phyloP scores from a whole-genome alignment of 2,329 filamentous ascomycete genomes.

The Claviceps cyperi region DNA sequence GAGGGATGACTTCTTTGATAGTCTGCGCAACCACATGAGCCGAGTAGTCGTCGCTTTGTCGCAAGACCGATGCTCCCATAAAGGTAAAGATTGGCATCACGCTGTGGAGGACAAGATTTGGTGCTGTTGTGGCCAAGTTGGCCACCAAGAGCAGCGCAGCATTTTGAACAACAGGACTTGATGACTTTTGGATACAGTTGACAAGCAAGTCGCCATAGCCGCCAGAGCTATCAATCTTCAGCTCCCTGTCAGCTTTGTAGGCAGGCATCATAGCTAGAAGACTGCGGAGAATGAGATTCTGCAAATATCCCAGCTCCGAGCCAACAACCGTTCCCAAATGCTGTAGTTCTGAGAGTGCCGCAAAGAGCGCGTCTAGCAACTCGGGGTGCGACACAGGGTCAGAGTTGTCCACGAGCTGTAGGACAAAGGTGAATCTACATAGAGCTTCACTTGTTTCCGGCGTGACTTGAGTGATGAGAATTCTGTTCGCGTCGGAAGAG shows the following conservation, averaged over 20 bases:
- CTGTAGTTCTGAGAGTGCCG: slow-evolving; percentile 72
- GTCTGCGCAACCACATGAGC: slow-evolving; percentile 92
- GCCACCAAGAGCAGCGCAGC: slow-evolving; percentile 78
- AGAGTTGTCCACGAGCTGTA: slow-evolving; percentile 77
- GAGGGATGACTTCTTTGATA: slow-evolving; percentile 85
- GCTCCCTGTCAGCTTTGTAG: slow-evolving; percentile 45
- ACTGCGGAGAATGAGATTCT: slow-evolving; percentile 70
- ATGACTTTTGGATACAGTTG: slow-evolving; percentile 82
- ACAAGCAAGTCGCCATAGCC: slow-evolving; percentile 85
- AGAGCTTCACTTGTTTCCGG: slow-evolving; percentile 53
- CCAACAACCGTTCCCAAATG: slow-evolving; percentile 68
- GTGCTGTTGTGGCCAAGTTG: slow-evolving; percentile 70
- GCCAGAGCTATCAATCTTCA: slow-evolving; percentile 60
- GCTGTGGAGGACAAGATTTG: slow-evolving; percentile 84
- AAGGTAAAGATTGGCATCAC: slow-evolving; percentile 99
- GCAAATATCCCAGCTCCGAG: slow-evolving; percentile 79
- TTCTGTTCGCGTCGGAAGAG: slow-evolving; percentile 49
- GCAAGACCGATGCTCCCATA: slow-evolving; percentile 82
- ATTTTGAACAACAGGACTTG: slow-evolving; percentile 88
- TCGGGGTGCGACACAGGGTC: slow-evolving; percentile 60
- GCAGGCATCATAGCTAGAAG: slow-evolving; percentile 72
- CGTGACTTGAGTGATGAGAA: slow-evolving; percentile 45
- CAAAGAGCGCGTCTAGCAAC: slow-evolving; percentile 67
- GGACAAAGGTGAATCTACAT: slow-evolving; percentile 67
- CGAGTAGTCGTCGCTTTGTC: slow-evolving; percentile 92